Evolutionary conservation across 306 rosid genomes (phyloP), one percentile per base, ranked within the genome.

Genomic region (Quillaja saponaria): DNA sequence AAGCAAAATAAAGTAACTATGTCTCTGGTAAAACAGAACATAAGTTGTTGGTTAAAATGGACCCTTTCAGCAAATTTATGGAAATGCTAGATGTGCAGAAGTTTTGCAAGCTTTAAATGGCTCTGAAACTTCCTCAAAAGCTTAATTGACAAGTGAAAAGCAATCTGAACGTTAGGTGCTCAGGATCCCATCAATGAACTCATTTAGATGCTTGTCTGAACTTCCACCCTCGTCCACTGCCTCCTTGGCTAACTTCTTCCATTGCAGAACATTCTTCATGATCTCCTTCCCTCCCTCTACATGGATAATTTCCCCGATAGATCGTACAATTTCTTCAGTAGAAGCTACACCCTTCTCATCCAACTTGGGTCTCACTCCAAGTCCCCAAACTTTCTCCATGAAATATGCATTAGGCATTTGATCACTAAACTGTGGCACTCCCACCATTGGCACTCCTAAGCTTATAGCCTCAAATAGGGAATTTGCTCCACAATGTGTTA

Each of bases 401-500:
- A 35, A 33, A 35, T 68, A 57, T 37, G 66, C 66, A 58, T 38
- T 58, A 6, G 66, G 58, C 51, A 37, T 58, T 53, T 68, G 73
- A 20, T 68, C 73, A 10, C 58, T 58, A 58, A 65, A 68, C 28
- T 35, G 42, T 19, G 73, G 73, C 73, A 68, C 49, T 68, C 66
- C 73, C 48, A 68, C 47, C 59, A 68, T 4, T 21, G 73, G 66
- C 48, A 68, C 66, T 48, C 73, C 73, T 11, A 58, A 68, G 52
- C 66, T 10, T 58, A 68, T n/a, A 35, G 66, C 66, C 52, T 68
- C 73, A 42, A 68, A 49, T 10, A 66, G 14, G 9, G 73, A 68
- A 42, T 68, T 68, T 66, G 66, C 58, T 48, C 73, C 73, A 58
- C 73, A 68, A 17, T 68, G 73, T 38, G 73, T 37, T 10, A 68